phyloP scores from a whole-genome alignment of 768 basidiomycete genomes.

The Leccinum olivaceopallidum region DNA sequence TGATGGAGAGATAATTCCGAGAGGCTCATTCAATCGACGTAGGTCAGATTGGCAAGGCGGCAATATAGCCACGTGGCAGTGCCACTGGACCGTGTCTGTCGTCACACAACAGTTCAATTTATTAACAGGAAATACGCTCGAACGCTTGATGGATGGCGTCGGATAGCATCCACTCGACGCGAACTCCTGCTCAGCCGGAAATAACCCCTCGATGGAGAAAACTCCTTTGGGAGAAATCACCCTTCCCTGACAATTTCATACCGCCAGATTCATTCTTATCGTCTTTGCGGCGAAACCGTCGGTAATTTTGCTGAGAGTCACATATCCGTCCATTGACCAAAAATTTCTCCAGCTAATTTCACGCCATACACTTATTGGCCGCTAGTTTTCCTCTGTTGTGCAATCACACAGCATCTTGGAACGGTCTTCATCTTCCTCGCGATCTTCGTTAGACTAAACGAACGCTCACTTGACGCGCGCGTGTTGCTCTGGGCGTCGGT shows the following conservation, averaged over 20 bases:
- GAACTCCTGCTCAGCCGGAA: background rate
- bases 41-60: constrained; percentile 3
- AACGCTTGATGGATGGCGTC: background rate
- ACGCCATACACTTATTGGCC: constrained; percentile 76
- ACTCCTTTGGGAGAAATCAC: constrained; percentile 76
- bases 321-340: constrained; percentile 12
- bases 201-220: constrained; percentile 56
- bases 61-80: constrained; percentile 16
- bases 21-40: constrained; percentile 6
- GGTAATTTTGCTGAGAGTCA: constrained; percentile 30
- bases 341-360: constrained; percentile 63
- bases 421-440: constrained; percentile 81
- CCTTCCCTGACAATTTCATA: constrained; percentile 85
- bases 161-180: background rate
- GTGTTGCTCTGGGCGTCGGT: constrained; percentile 67
- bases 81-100: background rate
- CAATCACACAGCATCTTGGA: constrained; percentile 84
- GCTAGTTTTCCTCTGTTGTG: constrained; percentile 65
- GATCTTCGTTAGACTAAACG: constrained; percentile 72
- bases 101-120: constrained; percentile 1
- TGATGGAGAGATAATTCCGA: constrained; percentile 16
- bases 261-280: constrained; percentile 72
- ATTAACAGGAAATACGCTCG: background rate
- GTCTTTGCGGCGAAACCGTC: constrained; percentile 77
- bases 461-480: constrained; percentile 64